Conservation (phyloP, 495 filamentous ascomycete genomes). For the Penicillium turbatum region DNA sequence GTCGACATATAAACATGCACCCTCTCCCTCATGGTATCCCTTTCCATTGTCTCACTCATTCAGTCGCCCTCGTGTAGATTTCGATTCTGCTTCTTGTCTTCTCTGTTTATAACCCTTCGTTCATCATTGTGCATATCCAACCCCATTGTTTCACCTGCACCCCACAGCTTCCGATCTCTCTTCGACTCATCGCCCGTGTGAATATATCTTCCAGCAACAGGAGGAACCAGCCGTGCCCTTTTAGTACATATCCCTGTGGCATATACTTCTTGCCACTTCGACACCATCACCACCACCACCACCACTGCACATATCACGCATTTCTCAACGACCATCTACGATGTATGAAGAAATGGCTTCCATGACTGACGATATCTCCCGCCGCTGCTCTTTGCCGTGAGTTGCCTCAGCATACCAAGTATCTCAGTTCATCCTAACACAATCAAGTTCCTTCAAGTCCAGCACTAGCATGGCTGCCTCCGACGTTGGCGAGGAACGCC, state of each 20-base stretch:
- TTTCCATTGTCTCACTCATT: constrained; percentile 21
- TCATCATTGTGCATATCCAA: constrained; percentile 22
- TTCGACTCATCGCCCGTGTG: constrained; percentile 5
- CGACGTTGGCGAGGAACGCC: constrained; percentile 34
- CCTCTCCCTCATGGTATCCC: constrained; percentile 18
- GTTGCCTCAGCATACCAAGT: constrained; percentile 7
- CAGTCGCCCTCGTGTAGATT: constrained; percentile 24
- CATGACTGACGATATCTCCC: constrained; percentile 30
- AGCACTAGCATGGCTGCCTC: constrained; percentile 17
- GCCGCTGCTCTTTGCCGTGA: constrained; percentile 44
- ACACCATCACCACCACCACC: constrained; percentile 2
- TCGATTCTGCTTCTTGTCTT: constrained; percentile 14
- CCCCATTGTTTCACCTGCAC: constrained; percentile 13
- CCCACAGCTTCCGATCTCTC: background rate
- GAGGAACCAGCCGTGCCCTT: background rate
- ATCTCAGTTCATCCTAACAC: constrained; percentile 3
- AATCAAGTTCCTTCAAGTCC: constrained; percentile 19
- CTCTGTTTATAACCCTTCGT: constrained; percentile 25
- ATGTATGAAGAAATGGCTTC: constrained; percentile 36
- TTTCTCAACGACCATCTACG: constrained; percentile 15
- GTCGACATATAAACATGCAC: constrained; percentile 30
- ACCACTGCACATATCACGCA: constrained; percentile 20
- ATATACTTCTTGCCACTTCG: constrained; percentile 8
- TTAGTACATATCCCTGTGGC: constrained; percentile 18
- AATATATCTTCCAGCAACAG: constrained; percentile 2